phyloP scores from a whole-genome alignment of 2,329 filamentous ascomycete species.

The Colletotrichum sublineola region DNA sequence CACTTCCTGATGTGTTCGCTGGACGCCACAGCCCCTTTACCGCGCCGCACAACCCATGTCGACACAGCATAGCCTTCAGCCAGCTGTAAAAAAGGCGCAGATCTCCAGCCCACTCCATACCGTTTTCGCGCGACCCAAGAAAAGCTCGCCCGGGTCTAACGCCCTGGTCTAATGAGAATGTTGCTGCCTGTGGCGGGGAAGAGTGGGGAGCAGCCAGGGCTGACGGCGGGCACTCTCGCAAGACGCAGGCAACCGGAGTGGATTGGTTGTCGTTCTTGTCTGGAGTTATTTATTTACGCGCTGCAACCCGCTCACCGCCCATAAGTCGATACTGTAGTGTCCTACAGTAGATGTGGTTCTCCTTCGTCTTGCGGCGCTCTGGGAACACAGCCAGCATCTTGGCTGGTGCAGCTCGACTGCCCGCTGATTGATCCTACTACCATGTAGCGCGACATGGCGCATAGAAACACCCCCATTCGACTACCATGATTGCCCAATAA shows the following conservation, averaged over 20 bases:
- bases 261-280: neutral
- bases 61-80: conserved; percentile 18
- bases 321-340: neutral
- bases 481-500: neutral
- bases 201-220: neutral
- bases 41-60: conserved; percentile 1
- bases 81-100: neutral
- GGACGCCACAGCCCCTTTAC: conserved; percentile 21
- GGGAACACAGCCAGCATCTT: neutral
- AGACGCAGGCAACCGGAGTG: neutral
- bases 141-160: neutral
- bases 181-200: conserved; percentile 11
- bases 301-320: conserved; percentile 2
- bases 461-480: neutral
- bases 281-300: conserved; percentile 3
- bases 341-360: neutral
- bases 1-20: neutral
- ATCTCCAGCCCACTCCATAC: neutral
- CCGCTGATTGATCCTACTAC: neutral
- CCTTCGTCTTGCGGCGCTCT: neutral
- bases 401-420: neutral
- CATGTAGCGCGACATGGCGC: neutral
- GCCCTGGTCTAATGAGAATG: neutral
- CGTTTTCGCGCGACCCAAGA: neutral
- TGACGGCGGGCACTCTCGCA: neutral